Evolutionary conservation across 2,329 filamentous ascomycete species (phyloP).

Genomic region (Pyrenochaeta sp.): DNA sequence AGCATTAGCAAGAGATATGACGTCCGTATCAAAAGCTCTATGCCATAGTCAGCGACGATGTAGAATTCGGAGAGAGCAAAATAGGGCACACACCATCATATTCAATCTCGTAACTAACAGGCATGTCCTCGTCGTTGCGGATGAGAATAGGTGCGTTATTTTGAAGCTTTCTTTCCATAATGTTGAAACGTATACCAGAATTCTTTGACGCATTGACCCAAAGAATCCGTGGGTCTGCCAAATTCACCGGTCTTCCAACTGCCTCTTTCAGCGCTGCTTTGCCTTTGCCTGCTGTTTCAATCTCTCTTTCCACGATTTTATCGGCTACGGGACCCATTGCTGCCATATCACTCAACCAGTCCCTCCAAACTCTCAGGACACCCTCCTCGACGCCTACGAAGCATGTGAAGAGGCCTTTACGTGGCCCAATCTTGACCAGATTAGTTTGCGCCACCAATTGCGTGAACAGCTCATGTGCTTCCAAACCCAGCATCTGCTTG

Average conservation of each 20-base stretch:
- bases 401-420: slow-evolving; percentile 68
- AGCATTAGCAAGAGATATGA: slow-evolving; percentile 56
- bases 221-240: slow-evolving; percentile 57
- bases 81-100: slow-evolving; percentile 69
- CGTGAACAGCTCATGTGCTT: slow-evolving; percentile 75
- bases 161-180: slow-evolving; percentile 62
- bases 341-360: slow-evolving; percentile 69
- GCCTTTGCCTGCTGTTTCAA: slow-evolving; percentile 33
- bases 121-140: slow-evolving; percentile 68
- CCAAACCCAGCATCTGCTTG: slow-evolving; percentile 69
- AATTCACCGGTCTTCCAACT: slow-evolving; percentile 10
- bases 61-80: background rate
- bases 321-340: slow-evolving; percentile 24
- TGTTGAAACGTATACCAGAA: slow-evolving; percentile 74
- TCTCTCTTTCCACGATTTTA: slow-evolving; percentile 18
- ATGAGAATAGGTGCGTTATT: slow-evolving; percentile 63
- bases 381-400: slow-evolving; percentile 73
- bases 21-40: slow-evolving; percentile 44
- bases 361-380: slow-evolving; percentile 74
- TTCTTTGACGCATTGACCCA: slow-evolving; percentile 73
- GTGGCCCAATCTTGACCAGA: slow-evolving; percentile 71
- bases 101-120: slow-evolving; percentile 74
- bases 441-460: slow-evolving; percentile 76
- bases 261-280: slow-evolving; percentile 26
- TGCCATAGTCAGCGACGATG: background rate